Evolutionary conservation across 164 flowering plant genomes (phyloP), one percentile per base, ranked within the genome.

Genomic region (Taxillus chinensis): DNA sequence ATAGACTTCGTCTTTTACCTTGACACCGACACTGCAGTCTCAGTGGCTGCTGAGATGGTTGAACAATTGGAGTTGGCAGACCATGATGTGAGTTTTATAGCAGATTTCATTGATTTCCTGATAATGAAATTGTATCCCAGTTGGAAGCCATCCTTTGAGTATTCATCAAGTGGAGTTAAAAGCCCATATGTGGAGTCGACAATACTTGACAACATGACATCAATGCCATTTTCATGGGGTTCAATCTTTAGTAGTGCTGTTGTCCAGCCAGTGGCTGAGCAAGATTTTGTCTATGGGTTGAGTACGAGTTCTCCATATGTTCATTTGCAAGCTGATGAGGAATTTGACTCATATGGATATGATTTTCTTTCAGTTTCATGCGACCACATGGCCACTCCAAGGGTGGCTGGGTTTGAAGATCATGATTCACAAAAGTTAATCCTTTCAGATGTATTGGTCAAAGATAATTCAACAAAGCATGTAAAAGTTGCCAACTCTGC

Each of bases 31-130:
- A 90, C 92, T 27, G 86, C 97, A 59, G 45, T 78, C 9, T 78
- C 85, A 14, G 86, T 92, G 42, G 92, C 95, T 0, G 62, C 76
- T 11, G 98, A 92, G 76, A 92, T 92, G 97, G 96, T 82, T 69
- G 95, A 86, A 51, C 90, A 90, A 39, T 77, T 88, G 62, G 90
- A 85, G 13, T 73, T 92, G 41, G 71, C 82, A 1, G 81, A 84
- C 67, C 86, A 82, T 64, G 82, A 90, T 67, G 88, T 92, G 17
- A 68, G 48, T 46, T 87, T 87, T 74, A 79, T 90, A 39, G 90
- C 97, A 10, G 89, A 86, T 60, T 74, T 88, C 57, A 90, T 92
- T 50, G 89, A 86, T 64, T 71, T 69, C 58, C 62, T 83, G 55
- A 73, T 90, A 64, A 70, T 76, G 69, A 79, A 71, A 69, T 77